phyloP scores from a whole-genome alignment of 2,329 filamentous ascomycete genomes.

The Botryotinia narcissicola region DNA sequence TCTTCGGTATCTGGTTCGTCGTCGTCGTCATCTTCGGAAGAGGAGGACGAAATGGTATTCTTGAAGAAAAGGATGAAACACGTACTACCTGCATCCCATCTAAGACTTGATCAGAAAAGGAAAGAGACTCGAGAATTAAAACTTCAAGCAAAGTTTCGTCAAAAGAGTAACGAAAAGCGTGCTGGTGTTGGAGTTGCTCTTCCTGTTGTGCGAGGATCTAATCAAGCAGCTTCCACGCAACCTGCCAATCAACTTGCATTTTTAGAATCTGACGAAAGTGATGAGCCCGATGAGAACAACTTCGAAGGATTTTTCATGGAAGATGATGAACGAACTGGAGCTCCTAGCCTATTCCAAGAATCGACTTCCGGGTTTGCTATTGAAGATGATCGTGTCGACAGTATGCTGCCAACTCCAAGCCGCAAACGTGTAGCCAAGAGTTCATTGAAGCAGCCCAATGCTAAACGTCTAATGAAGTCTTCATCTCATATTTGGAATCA shows the following conservation, averaged over 20 bases:
- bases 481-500: constrained; percentile 18
- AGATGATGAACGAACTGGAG: constrained; percentile 21
- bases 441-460: neutral
- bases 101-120: constrained; percentile 55
- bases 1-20: constrained; percentile 26
- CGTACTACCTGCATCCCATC: constrained; percentile 66
- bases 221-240: neutral
- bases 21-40: constrained; percentile 32
- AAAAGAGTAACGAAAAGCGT: constrained; percentile 29
- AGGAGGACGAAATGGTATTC: constrained; percentile 33
- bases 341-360: constrained; percentile 26
- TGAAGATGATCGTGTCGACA: constrained; percentile 38
- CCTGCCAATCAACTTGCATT: neutral
- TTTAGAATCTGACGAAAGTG: constrained; percentile 32
- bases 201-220: constrained; percentile 22
- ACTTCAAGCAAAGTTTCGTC: constrained; percentile 22
- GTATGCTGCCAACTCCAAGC: constrained; percentile 37
- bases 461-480: constrained; percentile 25
- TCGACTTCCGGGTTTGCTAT: constrained; percentile 31
- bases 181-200: constrained; percentile 39
- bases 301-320: constrained; percentile 21
- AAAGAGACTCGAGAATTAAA: constrained; percentile 34
- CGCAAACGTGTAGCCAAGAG: constrained; percentile 24
- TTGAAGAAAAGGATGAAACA: constrained; percentile 49
- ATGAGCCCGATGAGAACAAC: constrained; percentile 27